phyloP scores from a whole-genome alignment of 352 stramenopile species.

The Pythium periplocum region DNA sequence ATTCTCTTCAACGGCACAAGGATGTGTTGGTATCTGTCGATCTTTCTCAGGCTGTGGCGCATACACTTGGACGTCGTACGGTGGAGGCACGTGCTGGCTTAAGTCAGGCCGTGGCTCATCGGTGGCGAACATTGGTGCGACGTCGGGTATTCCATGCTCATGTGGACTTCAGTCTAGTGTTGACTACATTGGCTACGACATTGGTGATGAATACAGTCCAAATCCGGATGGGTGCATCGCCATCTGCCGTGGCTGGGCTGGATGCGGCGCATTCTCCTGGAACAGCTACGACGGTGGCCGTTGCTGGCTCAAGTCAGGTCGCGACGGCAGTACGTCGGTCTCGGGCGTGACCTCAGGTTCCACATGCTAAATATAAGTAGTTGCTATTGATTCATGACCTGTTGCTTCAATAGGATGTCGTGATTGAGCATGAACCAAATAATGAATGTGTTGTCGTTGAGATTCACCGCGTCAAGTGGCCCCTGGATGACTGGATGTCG shows the following conservation, averaged over 20 bases:
- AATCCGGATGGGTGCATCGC: not conserved
- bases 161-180: not conserved
- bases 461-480: too few species aligned
- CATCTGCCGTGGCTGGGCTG: not conserved
- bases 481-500: too few species aligned
- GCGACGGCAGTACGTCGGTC: not conserved
- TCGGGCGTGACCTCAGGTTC: not conserved
- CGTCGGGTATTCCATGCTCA: slow-evolving; percentile 4
- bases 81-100: slow-evolving; percentile 25
- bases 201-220: not conserved
- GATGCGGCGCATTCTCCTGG: too few species aligned
- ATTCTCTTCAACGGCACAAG: not conserved
- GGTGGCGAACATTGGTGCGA: slow-evolving; percentile 1
- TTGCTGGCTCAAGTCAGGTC: too few species aligned
- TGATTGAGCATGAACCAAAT: too few species aligned
- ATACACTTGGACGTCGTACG: slow-evolving; percentile 25
- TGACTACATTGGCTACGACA: slow-evolving; percentile 5
- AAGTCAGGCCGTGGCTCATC: slow-evolving; percentile 8
- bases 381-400: too few species aligned
- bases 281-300: too few species aligned
- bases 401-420: too few species aligned
- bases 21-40: slow-evolving; percentile 10
- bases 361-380: too few species aligned
- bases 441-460: too few species aligned
- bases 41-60: slow-evolving; percentile 6